phyloP scores from a whole-genome alignment of 2,329 filamentous ascomycete genomes.

The Aspergillus pseudotamarii region DNA sequence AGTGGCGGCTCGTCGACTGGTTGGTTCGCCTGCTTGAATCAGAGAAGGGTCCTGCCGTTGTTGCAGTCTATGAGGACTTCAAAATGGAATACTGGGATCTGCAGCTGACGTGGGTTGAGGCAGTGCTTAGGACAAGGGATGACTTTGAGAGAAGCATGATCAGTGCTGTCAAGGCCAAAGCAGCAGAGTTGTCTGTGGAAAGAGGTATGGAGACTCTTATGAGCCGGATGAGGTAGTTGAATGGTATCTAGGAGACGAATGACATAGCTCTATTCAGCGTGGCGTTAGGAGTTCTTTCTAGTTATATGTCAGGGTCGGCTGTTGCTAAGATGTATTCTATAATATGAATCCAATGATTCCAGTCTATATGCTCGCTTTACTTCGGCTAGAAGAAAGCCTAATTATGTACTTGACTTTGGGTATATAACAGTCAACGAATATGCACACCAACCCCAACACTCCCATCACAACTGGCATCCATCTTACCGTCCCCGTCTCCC shows the following conservation, averaged over 20 bases:
- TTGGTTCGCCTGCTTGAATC: conserved; percentile 77
- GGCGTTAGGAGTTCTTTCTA: conserved; percentile 22
- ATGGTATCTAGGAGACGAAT: conserved; percentile 39
- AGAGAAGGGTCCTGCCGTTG: conserved; percentile 71
- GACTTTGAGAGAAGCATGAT: conserved; percentile 93
- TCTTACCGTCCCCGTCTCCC: background rate
- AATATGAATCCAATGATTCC: background rate
- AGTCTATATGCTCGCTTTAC: background rate
- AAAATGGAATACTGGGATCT: conserved; percentile 91
- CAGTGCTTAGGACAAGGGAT: conserved; percentile 80
- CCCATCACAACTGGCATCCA: background rate
- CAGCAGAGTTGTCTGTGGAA: conserved; percentile 81
- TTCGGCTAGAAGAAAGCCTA: background rate
- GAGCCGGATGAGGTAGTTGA: conserved; percentile 71
- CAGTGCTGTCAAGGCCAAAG: conserved; percentile 81
- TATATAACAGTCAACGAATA: background rate
- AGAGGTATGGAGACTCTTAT: conserved; percentile 90
- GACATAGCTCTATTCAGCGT: conserved; percentile 23
- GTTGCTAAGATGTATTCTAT: background rate
- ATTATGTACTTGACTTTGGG: background rate
- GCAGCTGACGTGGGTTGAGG: conserved; percentile 93
- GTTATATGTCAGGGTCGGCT: background rate
- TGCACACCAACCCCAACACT: background rate
- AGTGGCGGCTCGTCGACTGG: conserved; percentile 87
- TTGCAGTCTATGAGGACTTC: conserved; percentile 79